Conservation (phyloP, 345 rosid species). For the Eucalyptus cloeziana region DNA sequence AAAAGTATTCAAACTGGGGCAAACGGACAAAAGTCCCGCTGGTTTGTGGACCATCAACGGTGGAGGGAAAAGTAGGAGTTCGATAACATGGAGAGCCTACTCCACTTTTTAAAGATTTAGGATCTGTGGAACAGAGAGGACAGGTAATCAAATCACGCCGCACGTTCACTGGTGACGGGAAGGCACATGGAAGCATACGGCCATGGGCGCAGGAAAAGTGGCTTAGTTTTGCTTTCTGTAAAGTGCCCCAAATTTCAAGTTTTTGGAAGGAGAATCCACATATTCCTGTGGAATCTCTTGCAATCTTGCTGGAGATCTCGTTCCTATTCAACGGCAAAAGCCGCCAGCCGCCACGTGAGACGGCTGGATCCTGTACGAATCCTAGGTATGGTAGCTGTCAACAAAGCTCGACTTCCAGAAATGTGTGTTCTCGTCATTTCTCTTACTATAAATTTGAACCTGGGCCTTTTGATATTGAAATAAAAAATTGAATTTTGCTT, state of each 20-base stretch:
- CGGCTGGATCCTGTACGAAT: background rate
- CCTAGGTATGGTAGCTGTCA: background rate
- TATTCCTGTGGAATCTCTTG: background rate
- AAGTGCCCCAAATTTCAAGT: background rate
- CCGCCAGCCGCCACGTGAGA: background rate
- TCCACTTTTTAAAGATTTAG: background rate
- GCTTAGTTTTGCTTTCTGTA: background rate
- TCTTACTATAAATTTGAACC: background rate
- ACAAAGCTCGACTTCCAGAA: background rate
- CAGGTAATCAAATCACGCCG: background rate
- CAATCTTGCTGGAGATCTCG: background rate
- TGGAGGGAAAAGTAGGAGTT: background rate
- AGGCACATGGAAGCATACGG: background rate
- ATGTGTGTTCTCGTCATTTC: background rate
- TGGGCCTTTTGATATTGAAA: background rate
- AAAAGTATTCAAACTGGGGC: background rate
- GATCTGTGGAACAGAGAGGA: background rate
- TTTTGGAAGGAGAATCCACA: background rate
- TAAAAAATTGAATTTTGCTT: background rate
- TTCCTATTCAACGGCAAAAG: background rate
- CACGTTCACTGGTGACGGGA: background rate
- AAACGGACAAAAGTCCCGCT: background rate
- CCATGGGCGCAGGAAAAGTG: background rate
- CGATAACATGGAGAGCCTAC: background rate
- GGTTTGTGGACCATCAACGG: background rate